Percentiles rank a stretch among this genome's conserved stretches.
Evolutionary conservation across 1,284 basidiomycete species (phyloP).

Genomic region (Ceratorhiza oryzae-sativae): DNA sequence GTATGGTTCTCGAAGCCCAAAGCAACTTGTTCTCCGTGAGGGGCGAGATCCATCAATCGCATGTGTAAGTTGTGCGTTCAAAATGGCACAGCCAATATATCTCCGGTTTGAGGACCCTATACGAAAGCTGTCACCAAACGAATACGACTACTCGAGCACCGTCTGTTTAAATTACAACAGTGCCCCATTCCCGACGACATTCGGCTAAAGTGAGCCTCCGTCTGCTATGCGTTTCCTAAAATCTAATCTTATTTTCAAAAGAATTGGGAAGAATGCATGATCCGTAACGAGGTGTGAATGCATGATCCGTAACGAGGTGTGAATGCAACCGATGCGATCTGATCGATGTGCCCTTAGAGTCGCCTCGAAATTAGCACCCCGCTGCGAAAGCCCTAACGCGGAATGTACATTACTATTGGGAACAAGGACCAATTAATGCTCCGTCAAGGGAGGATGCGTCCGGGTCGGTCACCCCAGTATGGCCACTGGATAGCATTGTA

Average conservation of each 20-base stretch:
- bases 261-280: conserved; percentile 30
- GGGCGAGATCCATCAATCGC: too few species aligned
- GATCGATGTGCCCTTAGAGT: conserved; percentile 15
- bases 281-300: too few species aligned
- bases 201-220: not conserved
- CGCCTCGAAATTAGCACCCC: not conserved
- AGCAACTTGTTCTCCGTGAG: too few species aligned
- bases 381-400: not conserved
- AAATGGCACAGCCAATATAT: too few species aligned
- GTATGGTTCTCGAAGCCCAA: too few species aligned
- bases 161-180: conserved; percentile 35
- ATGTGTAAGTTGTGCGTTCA: too few species aligned
- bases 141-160: conserved; percentile 16
- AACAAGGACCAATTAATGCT: conserved; percentile 4
- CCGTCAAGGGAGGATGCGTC: conserved; percentile 29
- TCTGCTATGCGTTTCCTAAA: conserved; percentile 27
- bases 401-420: not conserved
- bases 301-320: too few species aligned
- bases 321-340: conserved; percentile 26
- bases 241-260: conserved; percentile 30
- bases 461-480: not conserved
- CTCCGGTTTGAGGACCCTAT: too few species aligned
- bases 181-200: not conserved
- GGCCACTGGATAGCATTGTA: not conserved
- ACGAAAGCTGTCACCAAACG: too few species aligned